Conservation (phyloP, 192 early-diverging fungal genomes). For the Gaertneriomyces semiglobifer region DNA sequence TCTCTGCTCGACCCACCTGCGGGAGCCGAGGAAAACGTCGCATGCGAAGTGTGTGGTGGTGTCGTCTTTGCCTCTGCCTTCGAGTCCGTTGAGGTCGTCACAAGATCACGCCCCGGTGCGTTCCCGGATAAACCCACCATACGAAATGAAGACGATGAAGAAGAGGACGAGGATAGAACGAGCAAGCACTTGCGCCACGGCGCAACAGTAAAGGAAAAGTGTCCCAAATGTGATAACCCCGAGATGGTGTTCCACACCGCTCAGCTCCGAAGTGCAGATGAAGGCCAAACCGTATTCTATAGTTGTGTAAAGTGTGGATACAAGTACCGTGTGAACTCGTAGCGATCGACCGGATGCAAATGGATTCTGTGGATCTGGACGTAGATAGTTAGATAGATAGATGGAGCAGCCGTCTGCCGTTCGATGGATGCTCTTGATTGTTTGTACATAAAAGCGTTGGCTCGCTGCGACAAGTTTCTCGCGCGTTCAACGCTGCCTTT, state of each 20-base stretch:
- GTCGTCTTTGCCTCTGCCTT: constrained; percentile 58
- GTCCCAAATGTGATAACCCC: constrained; percentile 86
- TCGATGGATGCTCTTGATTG: too few relatives aligned
- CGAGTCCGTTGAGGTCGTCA: constrained; percentile 78
- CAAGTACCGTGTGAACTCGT: too few relatives aligned
- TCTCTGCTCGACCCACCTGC: constrained; percentile 81
- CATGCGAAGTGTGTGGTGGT: constrained; percentile 78
- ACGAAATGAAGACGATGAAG: constrained; percentile 11
- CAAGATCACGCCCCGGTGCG: constrained; percentile 67
- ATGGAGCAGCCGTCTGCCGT: too few relatives aligned
- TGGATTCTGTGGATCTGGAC: too few relatives aligned
- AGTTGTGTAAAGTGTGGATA: constrained; percentile 94
- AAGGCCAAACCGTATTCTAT: constrained; percentile 99
- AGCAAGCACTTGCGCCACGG: constrained; percentile 42
- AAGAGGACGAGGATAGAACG: constrained; percentile 10
- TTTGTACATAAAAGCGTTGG: not conserved
- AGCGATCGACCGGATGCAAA: too few relatives aligned
- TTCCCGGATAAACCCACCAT: constrained; percentile 60
- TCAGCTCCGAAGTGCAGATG: constrained; percentile 96
- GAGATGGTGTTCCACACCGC: constrained; percentile 97
- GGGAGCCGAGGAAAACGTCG: constrained; percentile 70
- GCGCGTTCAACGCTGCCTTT: not conserved
- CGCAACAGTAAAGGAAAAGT: constrained; percentile 77
- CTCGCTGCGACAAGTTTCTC: not conserved
- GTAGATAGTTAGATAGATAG: too few relatives aligned